Evolutionary conservation across 352 stramenopile genomes (phyloP).

Genomic region (Halophytophthora polymorphica): DNA sequence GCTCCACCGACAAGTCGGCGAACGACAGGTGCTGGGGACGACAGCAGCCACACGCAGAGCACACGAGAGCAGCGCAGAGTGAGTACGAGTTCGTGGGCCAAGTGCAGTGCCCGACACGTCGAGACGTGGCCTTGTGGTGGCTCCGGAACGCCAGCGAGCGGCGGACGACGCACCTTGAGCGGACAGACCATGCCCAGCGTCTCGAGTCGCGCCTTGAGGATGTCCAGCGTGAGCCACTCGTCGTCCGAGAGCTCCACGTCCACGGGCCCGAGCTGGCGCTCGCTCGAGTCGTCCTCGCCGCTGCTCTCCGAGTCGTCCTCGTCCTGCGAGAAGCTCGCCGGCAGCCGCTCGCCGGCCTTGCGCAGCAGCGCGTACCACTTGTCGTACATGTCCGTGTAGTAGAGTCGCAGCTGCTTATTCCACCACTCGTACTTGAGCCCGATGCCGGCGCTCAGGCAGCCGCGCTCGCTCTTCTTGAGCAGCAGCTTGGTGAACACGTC

Average conservation of each 20-base stretch:
- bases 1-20: conserved; percentile 57
- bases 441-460: conserved; percentile 67
- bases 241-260: conserved; percentile 79
- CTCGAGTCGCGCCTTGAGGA: conserved; percentile 53
- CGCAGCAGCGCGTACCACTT: conserved; percentile 77
- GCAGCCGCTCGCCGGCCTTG: conserved; percentile 67
- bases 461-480: conserved; percentile 79
- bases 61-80: conserved; percentile 1
- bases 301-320: conserved; percentile 46
- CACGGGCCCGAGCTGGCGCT: conserved; percentile 27
- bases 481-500: conserved; percentile 86
- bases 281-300: conserved; percentile 17
- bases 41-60: conserved; percentile 2
- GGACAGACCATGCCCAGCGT: conserved; percentile 49
- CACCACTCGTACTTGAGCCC: conserved; percentile 88
- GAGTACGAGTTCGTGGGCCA: neutral
- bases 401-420: conserved; percentile 83
- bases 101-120: too few relatives aligned
- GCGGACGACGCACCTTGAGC: conserved; percentile 53
- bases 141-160: too few relatives aligned
- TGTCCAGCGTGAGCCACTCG: conserved; percentile 70
- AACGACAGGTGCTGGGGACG: conserved; percentile 67
- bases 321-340: conserved; percentile 60
- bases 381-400: conserved; percentile 81
- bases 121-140: too few relatives aligned